These are phyloP conservation scores for Hemileia vastatrix DNA, from an alignment of 1,284 basidiomycete species.

Conservation along the genomic window DNA sequence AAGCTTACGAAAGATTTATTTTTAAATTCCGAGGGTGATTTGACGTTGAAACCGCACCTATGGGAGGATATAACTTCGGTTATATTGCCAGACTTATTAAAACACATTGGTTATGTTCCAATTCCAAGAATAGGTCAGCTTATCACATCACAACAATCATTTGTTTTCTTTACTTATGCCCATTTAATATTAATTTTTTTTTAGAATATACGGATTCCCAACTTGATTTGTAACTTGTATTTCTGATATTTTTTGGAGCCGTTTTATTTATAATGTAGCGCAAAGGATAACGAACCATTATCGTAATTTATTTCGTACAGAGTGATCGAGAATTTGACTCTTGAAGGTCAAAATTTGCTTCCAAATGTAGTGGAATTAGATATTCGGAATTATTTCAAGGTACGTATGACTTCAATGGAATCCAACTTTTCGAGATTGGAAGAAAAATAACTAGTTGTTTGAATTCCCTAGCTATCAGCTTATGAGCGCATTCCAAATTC, in stretches of 20 bases:
- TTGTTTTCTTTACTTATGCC: slow-evolving; percentile 8
- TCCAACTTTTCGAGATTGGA: neutral
- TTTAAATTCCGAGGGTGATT: slow-evolving; percentile 59
- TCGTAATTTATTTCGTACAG: too few species aligned
- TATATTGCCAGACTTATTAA: slow-evolving; percentile 69
- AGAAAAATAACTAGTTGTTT: neutral
- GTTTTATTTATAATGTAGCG: too few species aligned
- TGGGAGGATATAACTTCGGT: slow-evolving; percentile 66
- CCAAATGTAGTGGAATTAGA: slow-evolving; percentile 68
- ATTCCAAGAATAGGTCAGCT: slow-evolving; percentile 16
- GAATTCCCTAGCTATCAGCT: slow-evolving; percentile 26
- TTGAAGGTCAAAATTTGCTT: slow-evolving; percentile 72
- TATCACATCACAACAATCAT: slow-evolving; percentile 6
- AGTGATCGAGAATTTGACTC: slow-evolving; percentile 86
- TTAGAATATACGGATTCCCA: slow-evolving; percentile 80
- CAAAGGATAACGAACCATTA: too few species aligned
- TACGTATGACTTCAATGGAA: slow-evolving; percentile 44
- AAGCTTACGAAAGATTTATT: slow-evolving; percentile 39
- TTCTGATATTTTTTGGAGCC: too few species aligned
- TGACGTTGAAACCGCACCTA: slow-evolving; percentile 69
- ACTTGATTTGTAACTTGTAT: too few species aligned
- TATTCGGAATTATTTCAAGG: slow-evolving; percentile 70
- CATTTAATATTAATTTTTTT: slow-evolving; percentile 44
- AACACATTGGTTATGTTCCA: slow-evolving; percentile 44
- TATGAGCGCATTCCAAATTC: slow-evolving; percentile 47